phyloP scores from a whole-genome alignment of 1,284 basidiomycete genomes.

The Cutaneotrichosporon dermatis region DNA sequence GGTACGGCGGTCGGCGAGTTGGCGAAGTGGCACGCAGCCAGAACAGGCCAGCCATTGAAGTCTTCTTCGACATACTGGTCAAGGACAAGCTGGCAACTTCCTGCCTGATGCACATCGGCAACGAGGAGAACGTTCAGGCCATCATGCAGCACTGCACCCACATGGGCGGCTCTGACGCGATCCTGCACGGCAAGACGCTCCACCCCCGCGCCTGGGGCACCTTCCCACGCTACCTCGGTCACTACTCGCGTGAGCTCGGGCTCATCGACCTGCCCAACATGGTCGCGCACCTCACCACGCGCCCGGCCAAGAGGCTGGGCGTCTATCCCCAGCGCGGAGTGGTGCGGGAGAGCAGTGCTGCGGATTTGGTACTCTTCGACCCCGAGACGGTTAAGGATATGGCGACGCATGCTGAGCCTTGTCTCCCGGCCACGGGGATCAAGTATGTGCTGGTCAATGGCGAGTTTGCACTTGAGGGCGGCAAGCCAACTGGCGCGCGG shows the following conservation, averaged over 20 bases:
- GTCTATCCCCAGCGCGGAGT: constrained; percentile 39
- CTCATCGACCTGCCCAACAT: constrained; percentile 31
- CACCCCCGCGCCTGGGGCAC: constrained; percentile 43
- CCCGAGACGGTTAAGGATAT: constrained; percentile 33
- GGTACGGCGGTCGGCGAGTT: constrained; percentile 26
- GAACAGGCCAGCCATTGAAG: constrained; percentile 22
- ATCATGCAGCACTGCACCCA: constrained; percentile 44
- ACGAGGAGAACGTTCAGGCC: constrained; percentile 44
- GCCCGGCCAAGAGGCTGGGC: constrained; percentile 41
- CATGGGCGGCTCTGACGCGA: constrained; percentile 41
- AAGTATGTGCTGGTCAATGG: constrained; percentile 45
- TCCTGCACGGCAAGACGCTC: constrained; percentile 34
- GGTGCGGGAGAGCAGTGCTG: constrained; percentile 33
- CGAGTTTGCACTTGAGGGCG: constrained; percentile 34
- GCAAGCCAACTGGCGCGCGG: constrained; percentile 29
- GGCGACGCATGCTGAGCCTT: constrained; percentile 37
- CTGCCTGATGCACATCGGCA: constrained; percentile 44
- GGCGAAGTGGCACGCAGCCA: constrained; percentile 21
- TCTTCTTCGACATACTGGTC: constrained; percentile 40
- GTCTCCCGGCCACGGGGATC: constrained; percentile 27
- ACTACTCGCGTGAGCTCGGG: constrained; percentile 37
- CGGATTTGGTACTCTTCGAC: constrained; percentile 45
- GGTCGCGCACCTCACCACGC: constrained; percentile 44
- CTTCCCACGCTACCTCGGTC: constrained; percentile 38
- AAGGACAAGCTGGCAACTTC: constrained; percentile 41